phyloP scores from a whole-genome alignment of 2,329 filamentous ascomycete species.

The Alternaria conjuncta region DNA sequence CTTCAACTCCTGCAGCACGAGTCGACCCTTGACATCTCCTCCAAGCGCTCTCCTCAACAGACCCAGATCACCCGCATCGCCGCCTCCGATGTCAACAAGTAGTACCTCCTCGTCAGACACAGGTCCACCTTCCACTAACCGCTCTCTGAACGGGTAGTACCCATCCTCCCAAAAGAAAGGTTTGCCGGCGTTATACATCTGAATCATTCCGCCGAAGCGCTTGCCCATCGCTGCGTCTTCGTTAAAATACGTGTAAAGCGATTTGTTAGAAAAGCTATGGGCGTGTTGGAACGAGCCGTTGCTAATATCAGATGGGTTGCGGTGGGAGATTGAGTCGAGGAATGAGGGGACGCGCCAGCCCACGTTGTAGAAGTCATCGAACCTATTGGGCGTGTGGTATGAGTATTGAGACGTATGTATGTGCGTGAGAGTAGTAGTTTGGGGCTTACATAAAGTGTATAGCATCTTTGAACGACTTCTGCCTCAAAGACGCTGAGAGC shows the following conservation, averaged over 20 bases:
- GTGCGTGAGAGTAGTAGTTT: accelerated
- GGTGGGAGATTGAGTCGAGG: slow-evolving; percentile 11
- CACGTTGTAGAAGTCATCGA: slow-evolving; percentile 16
- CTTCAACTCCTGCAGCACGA: slow-evolving; percentile 19
- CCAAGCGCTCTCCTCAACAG: neutral
- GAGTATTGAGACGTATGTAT: neutral
- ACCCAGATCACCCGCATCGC: neutral
- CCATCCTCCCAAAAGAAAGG: slow-evolving; percentile 14
- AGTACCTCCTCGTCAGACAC: neutral
- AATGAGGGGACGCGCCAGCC: slow-evolving; percentile 16
- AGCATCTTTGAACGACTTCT: slow-evolving; percentile 15
- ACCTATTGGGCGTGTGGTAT: neutral
- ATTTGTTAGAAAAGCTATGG: neutral
- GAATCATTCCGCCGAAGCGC: slow-evolving; percentile 16
- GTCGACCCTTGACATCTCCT: neutral
- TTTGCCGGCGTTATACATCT: slow-evolving; percentile 16
- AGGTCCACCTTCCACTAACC: neutral
- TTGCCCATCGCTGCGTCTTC: slow-evolving; percentile 12
- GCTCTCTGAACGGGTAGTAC: slow-evolving; percentile 1
- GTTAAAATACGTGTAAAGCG: slow-evolving; percentile 2
- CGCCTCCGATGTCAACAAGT: neutral
- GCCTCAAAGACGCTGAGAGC: slow-evolving; percentile 11
- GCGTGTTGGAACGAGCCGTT: slow-evolving; percentile 15
- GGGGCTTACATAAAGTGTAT: neutral
- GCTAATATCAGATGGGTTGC: slow-evolving; percentile 8